A percentile compares a stretch with the other conserved stretches of the same genome.
These are phyloP conservation scores for Fusarium compactum DNA, from an alignment of 2,329 filamentous ascomycete species.

Conservation along the genomic window DNA sequence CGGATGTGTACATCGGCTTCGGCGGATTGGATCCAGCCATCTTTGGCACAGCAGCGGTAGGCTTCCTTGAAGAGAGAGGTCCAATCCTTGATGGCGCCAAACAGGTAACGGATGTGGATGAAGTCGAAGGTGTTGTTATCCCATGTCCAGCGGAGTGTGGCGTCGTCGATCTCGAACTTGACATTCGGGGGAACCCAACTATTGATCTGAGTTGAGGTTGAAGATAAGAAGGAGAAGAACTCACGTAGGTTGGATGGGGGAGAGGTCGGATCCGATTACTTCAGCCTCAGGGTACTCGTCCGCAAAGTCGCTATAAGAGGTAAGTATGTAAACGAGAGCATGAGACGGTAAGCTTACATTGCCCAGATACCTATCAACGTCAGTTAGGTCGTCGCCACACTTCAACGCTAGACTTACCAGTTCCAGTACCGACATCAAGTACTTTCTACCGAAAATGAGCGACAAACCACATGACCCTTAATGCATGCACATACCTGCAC, in stretches of 20 bases:
- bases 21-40: constrained; percentile 36
- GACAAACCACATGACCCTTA: background rate
- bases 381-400: too few relatives aligned
- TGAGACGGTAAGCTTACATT: constrained; percentile 18
- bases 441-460: constrained; percentile 30
- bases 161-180: constrained; percentile 42
- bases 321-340: background rate
- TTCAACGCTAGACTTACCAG: constrained; percentile 8
- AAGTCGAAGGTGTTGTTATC: constrained; percentile 36
- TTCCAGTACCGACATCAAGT: constrained; percentile 43
- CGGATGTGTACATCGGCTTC: constrained; percentile 39
- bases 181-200: constrained; percentile 41
- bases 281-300: constrained; percentile 38
- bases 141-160: constrained; percentile 39
- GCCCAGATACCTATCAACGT: constrained; percentile 39
- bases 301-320: constrained; percentile 31
- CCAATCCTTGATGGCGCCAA: constrained; percentile 41
- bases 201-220: background rate
- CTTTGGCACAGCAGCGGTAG: constrained; percentile 31
- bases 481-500: constrained; percentile 24
- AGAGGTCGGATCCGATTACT: constrained; percentile 39
- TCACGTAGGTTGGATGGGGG: constrained; percentile 38
- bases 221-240: rapidly evolving
- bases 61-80: constrained; percentile 25
- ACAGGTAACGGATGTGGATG: constrained; percentile 42